Evolutionary conservation across 345 rosid genomes (phyloP).

Genomic region (Rhodamnia rubescens): DNA sequence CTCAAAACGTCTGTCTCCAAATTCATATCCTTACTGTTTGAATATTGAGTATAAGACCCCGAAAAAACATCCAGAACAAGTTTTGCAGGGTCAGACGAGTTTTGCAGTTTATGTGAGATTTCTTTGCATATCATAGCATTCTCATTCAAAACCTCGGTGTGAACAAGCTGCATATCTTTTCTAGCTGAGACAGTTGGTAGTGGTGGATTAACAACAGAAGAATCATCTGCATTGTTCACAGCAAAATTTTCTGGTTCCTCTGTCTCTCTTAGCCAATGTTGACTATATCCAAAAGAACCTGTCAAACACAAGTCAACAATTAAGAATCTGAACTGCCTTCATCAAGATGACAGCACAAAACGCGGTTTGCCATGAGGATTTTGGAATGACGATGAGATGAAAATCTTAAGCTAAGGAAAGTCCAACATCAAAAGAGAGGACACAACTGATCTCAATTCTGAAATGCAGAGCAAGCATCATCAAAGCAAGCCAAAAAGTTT

Average conservation of each 20-base stretch:
- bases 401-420: neutral
- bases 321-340: neutral
- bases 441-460: neutral
- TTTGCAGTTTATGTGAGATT: conserved; percentile 6
- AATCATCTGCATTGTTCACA: neutral
- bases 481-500: neutral
- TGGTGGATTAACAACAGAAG: neutral
- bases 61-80: conserved; percentile 37
- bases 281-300: neutral
- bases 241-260: conserved; percentile 20
- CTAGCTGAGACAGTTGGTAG: neutral
- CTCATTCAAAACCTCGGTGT: conserved; percentile 5
- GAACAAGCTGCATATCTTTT: conserved; percentile 2
- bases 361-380: neutral
- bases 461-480: neutral
- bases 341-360: neutral
- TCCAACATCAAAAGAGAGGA: neutral
- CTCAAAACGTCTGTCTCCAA: conserved; percentile 12
- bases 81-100: conserved; percentile 36
- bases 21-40: conserved; percentile 1
- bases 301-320: neutral
- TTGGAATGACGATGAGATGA: neutral
- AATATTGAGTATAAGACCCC: conserved; percentile 15
- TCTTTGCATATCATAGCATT: conserved; percentile 10
- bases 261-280: neutral